These are phyloP conservation scores for Globisporangium rhizosaccharum DNA, from an alignment of 352 stramenopile species.

Conservation along the genomic window DNA sequence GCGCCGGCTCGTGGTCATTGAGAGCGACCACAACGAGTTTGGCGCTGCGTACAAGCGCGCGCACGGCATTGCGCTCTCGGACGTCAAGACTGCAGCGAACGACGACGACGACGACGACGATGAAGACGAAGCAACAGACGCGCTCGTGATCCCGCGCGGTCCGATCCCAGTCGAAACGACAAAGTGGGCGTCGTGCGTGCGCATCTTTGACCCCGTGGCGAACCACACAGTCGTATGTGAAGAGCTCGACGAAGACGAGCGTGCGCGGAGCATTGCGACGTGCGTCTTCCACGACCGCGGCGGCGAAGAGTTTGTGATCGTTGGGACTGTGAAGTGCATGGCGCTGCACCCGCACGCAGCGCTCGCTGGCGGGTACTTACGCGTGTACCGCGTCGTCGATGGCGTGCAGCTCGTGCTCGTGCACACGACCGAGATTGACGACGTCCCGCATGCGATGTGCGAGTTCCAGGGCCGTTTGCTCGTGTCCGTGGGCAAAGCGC, in stretches of 20 bases:
- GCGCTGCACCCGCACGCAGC: slow-evolving; percentile 87
- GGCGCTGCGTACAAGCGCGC: slow-evolving; percentile 88
- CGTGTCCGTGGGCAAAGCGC: slow-evolving; percentile 92
- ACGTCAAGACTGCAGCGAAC: slow-evolving; percentile 32
- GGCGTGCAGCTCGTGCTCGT: slow-evolving; percentile 92
- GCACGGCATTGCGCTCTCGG: slow-evolving; percentile 53
- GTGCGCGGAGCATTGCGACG: slow-evolving; percentile 89
- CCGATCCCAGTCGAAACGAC: slow-evolving; percentile 50
- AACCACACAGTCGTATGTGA: slow-evolving; percentile 85
- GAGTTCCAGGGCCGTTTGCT: slow-evolving; percentile 97
- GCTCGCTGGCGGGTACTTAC: slow-evolving; percentile 66
- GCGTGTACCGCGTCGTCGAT: slow-evolving; percentile 94
- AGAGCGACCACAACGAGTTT: slow-evolving; percentile 97
- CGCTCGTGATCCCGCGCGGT: slow-evolving; percentile 57
- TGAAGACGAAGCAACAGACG: slow-evolving; percentile 80
- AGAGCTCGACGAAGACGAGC: slow-evolving; percentile 93
- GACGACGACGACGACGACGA: slow-evolving; percentile 72
- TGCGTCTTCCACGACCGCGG: slow-evolving; percentile 95
- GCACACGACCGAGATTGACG: slow-evolving; percentile 96
- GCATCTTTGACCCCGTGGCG: slow-evolving; percentile 95
- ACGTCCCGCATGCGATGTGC: slow-evolving; percentile 94
- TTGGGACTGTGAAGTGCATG: slow-evolving; percentile 96
- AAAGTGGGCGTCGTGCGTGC: slow-evolving; percentile 96
- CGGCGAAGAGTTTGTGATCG: slow-evolving; percentile 95
- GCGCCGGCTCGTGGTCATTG: slow-evolving; percentile 93